Base-by-base conservation (phyloP, 2,329 filamentous ascomycete species). In the Cytospora paraplurivora region DNA sequence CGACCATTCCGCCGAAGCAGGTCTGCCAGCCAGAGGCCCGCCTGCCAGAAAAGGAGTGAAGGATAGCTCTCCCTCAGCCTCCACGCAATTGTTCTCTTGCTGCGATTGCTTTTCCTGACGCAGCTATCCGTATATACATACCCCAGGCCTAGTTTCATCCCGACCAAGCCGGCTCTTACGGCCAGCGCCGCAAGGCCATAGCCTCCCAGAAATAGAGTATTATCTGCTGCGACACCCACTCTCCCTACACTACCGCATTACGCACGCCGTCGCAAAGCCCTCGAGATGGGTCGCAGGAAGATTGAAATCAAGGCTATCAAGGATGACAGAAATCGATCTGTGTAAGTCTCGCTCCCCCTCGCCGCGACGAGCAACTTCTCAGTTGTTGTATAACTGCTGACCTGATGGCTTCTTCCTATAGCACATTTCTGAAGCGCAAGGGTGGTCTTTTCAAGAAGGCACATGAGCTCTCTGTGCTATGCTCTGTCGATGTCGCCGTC, bases 231-330 rank as follows among this genome's bases (percentile, higher is more conserved):
- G 41, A 35, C 37, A 32, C 50, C 51, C 64, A 52, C 12, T 53
- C 41, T 56, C 49, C 49, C 59, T 47, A 59, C 65, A 63, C 65
- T 52, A 62, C 53, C 64, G 50, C 50, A 10, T 41, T 44, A 19
- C 11, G 41, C 19, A 49, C 34, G 53, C 54, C 34, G 35, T 58
- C 59, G 59, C 62, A n/a, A 59, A 50, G 33, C 54, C 62, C 67
- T 69, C 76, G 79, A 75, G 60, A 99, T 99, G 95, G 95, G 95
- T 77, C 89, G 95, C 78, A 88, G 95, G 85, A 99, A 99, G 87
- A 99, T 99, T 76, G 95, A 98, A 82, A 98, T 99, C 84, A 97
- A 97, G 81, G 92, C 94, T 71, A 98, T 98, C 84, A 97, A 97
- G 80, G 93, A 97, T 87, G 93, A 97, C 79, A 88, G 93, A 73